Evolutionary conservation across 441 rosid genomes (phyloP), one percentile per base, ranked within the genome.

Genomic region (Kokia cookei): DNA sequence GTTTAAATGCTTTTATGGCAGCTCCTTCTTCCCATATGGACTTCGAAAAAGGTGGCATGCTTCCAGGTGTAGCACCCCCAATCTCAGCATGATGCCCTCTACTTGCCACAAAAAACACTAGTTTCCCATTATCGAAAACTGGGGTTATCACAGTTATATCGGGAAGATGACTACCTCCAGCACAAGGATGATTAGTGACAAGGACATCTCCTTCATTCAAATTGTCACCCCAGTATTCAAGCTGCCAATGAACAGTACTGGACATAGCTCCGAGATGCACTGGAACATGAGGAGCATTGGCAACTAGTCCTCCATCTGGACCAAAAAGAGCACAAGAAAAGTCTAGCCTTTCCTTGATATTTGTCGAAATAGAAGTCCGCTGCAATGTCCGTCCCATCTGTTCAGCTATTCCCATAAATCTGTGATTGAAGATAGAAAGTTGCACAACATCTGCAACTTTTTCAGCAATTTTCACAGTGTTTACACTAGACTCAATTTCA

Each of bases 261-360:
- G 98, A 95, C 99, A 93, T 95, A 71, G 99, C 98, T 77, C 99
- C 99, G 15, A 95, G 87, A 78, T 95, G 99, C 71, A 95, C 97
- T 13, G 97, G 99, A 65, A 95, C 97, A 75, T 95, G 99, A 35
- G 99, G 99, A 10, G 99, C 99, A 84, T 95, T 93, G 57, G 99
- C 98, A 59, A 93, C 98, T 53, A 95, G 84, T 45, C 98, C 98
- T 0, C 99, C 99, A 70, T 93, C 93, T 37, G 96, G 96, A 77
- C 93, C 87, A 78, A 94, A 93, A 58, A 94, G 93, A 75, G 99
- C 99, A 62, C 99, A 95, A 47, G 99, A 95, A 76, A 95, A 95
- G 84, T 95, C 99, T 78, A 95, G 78, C 79, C 98, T 81, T 78
- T 95, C 98, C 77, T 95, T 93, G 80, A 95, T 95, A 81, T 91